Percentiles rank a stretch among this genome's conserved stretches.
These are phyloP conservation scores for Purshia tridentata DNA, from an alignment of 306 rosid genomes.

Conservation along the genomic window DNA sequence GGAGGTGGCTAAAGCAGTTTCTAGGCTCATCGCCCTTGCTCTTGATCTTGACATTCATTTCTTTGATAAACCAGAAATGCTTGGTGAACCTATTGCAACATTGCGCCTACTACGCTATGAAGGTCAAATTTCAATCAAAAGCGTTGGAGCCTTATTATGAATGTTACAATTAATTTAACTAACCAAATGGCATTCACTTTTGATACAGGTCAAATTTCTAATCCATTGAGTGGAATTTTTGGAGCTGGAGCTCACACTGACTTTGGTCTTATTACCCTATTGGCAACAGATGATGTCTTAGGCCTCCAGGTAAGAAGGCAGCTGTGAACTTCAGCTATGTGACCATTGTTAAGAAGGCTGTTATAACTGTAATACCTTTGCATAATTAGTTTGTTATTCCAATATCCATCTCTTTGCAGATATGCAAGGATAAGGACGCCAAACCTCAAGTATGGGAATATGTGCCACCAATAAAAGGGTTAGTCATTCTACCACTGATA, in stretches of 20 bases:
- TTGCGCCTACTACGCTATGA: conserved; percentile 76
- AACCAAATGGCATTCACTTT: not conserved
- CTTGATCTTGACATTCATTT: conserved; percentile 66
- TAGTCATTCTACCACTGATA: conserved; percentile 26
- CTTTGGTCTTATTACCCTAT: conserved; percentile 70
- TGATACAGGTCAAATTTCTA: conserved; percentile 60
- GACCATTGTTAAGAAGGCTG: not conserved
- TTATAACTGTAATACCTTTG: not conserved
- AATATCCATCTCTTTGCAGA: conserved; percentile 42
- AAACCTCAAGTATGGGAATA: conserved; percentile 92
- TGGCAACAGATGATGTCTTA: conserved; percentile 65
- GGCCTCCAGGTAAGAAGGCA: conserved; percentile 81
- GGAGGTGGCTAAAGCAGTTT: conserved; percentile 68
- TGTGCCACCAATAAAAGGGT: conserved; percentile 85
- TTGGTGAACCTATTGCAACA: conserved; percentile 71
- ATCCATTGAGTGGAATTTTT: conserved; percentile 65
- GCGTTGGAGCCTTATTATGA: conserved; percentile 6
- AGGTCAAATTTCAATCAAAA: conserved; percentile 41
- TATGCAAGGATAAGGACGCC: conserved; percentile 86
- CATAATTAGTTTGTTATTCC: conserved; percentile 8
- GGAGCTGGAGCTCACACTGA: conserved; percentile 99
- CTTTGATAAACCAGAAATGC: conserved; percentile 71
- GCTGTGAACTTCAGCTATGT: not conserved
- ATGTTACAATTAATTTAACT: conserved; percentile 4
- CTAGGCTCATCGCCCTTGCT: conserved; percentile 77